These are phyloP conservation scores for Marasmius sp. DNA, from an alignment of 1,284 basidiomycete genomes.

Conservation along the genomic window DNA sequence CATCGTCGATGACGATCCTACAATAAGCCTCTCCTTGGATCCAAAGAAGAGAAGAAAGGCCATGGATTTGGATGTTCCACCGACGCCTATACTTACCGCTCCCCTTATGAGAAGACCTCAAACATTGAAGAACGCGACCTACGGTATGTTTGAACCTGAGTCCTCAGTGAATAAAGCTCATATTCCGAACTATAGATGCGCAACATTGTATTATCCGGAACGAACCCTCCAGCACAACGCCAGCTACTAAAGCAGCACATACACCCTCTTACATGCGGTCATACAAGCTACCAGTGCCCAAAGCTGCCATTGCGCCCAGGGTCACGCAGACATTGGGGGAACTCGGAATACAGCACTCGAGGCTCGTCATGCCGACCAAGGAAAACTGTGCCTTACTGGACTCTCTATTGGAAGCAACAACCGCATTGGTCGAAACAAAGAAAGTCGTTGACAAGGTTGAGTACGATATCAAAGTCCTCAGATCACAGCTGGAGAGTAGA, in stretches of 20 bases:
- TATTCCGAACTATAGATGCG: conserved; percentile 47
- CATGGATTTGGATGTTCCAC: conserved; percentile 56
- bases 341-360: conserved; percentile 69
- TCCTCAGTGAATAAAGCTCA: conserved; percentile 6
- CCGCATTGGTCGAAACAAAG: conserved; percentile 82
- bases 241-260: conserved; percentile 73
- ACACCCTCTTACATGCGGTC: conserved; percentile 79
- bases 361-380: conserved; percentile 89
- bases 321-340: conserved; percentile 76
- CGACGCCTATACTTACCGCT: conserved; percentile 41
- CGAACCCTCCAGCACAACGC: conserved; percentile 52
- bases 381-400: conserved; percentile 77
- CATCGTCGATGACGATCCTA: conserved; percentile 65
- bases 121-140: conserved; percentile 53
- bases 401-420: conserved; percentile 68
- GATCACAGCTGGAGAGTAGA: conserved; percentile 63
- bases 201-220: conserved; percentile 75
- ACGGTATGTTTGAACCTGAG: conserved; percentile 42
- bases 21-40: conserved; percentile 40
- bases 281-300: conserved; percentile 78
- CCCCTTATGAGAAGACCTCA: conserved; percentile 46
- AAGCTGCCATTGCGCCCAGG: conserved; percentile 69
- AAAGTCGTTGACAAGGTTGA: conserved; percentile 84
- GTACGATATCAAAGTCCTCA: conserved; percentile 75
- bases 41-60: conserved; percentile 55